Evolutionary conservation across 768 basidiomycete genomes (phyloP).

Genomic region (Trametopsis cervina): DNA sequence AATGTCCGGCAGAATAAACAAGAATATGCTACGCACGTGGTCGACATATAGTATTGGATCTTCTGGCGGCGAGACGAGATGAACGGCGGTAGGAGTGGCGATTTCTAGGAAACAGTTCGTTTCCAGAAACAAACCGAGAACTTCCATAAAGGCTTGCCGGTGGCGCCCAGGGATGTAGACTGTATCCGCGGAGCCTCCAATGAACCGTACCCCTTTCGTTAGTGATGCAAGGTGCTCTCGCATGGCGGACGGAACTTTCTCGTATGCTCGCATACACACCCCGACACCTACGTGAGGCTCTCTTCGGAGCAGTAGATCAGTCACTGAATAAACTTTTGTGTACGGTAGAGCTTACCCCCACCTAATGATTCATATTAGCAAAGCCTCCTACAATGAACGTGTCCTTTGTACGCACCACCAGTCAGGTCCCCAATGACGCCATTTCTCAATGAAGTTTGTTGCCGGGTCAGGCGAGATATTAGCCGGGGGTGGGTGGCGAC

Average conservation of each 20-base stretch:
- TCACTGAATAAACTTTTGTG: not conserved
- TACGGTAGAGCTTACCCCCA: slow-evolving; percentile 30
- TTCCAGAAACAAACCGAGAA: slow-evolving; percentile 36
- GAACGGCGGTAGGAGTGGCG: slow-evolving; percentile 37
- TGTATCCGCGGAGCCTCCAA: slow-evolving; percentile 44
- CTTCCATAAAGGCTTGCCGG: slow-evolving; percentile 32
- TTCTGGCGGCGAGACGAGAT: slow-evolving; percentile 31
- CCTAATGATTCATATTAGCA: slow-evolving; percentile 21
- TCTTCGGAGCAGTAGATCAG: slow-evolving; percentile 15
- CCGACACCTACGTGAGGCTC: slow-evolving; percentile 38
- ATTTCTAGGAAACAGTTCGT: slow-evolving; percentile 46
- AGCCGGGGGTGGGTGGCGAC: slow-evolving; percentile 32
- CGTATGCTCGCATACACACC: slow-evolving; percentile 37
- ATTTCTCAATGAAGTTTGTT: slow-evolving; percentile 30
- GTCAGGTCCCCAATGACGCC: slow-evolving; percentile 33
- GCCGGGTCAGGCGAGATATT: slow-evolving; percentile 35
- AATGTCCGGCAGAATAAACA: not conserved
- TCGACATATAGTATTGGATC: slow-evolving; percentile 42
- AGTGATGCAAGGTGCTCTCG: slow-evolving; percentile 32
- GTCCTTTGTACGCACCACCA: slow-evolving; percentile 32
- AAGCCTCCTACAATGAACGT: not conserved
- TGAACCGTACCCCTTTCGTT: slow-evolving; percentile 30
- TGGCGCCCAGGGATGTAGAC: slow-evolving; percentile 41
- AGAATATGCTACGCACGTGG: slow-evolving; percentile 27
- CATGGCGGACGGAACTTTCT: slow-evolving; percentile 27